Base-by-base conservation (phyloP, 78 protist genomes). In the Capsaspora owczarzaki region DNA sequence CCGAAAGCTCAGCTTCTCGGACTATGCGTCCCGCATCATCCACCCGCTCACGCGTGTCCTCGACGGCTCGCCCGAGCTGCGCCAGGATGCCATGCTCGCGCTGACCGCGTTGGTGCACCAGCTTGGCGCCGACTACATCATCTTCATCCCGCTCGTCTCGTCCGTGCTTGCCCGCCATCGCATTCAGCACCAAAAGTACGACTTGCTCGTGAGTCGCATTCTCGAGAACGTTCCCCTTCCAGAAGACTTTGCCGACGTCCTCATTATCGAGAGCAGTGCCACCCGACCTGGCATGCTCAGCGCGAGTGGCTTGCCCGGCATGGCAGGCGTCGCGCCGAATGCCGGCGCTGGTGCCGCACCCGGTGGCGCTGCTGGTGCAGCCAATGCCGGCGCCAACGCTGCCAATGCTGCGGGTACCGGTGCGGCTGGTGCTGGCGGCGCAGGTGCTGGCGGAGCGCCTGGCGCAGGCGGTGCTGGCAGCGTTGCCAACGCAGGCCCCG, bases 1-100 rank as follows among this genome's bases (percentile, higher is more conserved):
- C 51, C 71, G 81, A 69, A 66, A 70, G 78, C 77, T 92, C 47
- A 56, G 80, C 77, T 79, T 96, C 81, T 29, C 82, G 31, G 98
- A 94, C 61, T 87, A 80, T 66, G 92, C 94, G 0, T 89, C 94
- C 37, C 51, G 93, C 31, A 86, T 96, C 68, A 76, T 93, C 63
- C 97, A 91, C 80, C 94, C 97, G 5, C 79, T 94, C 27, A 87
- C 89, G 68, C 79, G 98, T 47, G 84, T 92, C 16, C 78, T 92
- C 27, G 86, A 72, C 33, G 41, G 31, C 6, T 1, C 66, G 44
- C 74, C 77, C 43, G 91, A 86, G 22, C 71, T 93, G 68, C 76
- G 80, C 37, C 68, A 49, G 8, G 81, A 71, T 4, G 89, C 83
- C n/a, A 70, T 90, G 27, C 63, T 86, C 38, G 82, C 92, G 20